phyloP scores from a whole-genome alignment of 345 rosid species.

The Rhodomyrtus tomentosa region DNA sequence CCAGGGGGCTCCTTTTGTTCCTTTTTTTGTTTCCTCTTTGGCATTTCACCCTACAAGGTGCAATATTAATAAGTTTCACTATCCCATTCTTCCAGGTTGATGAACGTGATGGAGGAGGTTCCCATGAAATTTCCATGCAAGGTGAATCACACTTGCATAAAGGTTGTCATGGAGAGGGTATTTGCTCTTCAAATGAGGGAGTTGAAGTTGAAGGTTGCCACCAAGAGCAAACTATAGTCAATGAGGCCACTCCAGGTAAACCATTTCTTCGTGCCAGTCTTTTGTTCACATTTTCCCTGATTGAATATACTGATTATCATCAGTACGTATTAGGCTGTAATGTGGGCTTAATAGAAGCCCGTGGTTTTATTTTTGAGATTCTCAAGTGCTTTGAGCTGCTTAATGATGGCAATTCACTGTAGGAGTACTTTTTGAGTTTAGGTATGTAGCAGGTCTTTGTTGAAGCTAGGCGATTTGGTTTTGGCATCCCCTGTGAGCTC shows the following conservation, averaged over 20 bases:
- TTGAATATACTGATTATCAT: neutral
- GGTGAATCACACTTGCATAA: slow-evolving; percentile 6
- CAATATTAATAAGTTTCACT: neutral
- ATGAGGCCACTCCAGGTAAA: neutral
- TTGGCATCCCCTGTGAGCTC: neutral
- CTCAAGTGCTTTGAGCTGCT: neutral
- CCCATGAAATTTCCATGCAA: slow-evolving; percentile 12
- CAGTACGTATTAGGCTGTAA: neutral
- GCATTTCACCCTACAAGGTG: neutral
- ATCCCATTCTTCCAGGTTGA: slow-evolving; percentile 3
- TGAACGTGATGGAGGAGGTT: slow-evolving; percentile 8
- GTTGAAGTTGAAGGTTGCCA: slow-evolving; percentile 10
- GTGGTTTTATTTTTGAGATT: neutral
- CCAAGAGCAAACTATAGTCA: neutral
- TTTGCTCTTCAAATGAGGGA: neutral
- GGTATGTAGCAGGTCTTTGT: neutral
- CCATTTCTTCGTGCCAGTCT: neutral
- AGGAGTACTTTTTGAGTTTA: neutral
- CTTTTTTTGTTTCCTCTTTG: neutral
- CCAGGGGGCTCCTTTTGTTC: neutral
- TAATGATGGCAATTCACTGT: neutral
- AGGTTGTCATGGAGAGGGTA: neutral
- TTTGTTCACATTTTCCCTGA: neutral
- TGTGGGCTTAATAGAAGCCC: neutral
- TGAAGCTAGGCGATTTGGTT: neutral